Base-by-base conservation (phyloP, 352 stramenopile genomes). In the Pythium myriotylum region DNA sequence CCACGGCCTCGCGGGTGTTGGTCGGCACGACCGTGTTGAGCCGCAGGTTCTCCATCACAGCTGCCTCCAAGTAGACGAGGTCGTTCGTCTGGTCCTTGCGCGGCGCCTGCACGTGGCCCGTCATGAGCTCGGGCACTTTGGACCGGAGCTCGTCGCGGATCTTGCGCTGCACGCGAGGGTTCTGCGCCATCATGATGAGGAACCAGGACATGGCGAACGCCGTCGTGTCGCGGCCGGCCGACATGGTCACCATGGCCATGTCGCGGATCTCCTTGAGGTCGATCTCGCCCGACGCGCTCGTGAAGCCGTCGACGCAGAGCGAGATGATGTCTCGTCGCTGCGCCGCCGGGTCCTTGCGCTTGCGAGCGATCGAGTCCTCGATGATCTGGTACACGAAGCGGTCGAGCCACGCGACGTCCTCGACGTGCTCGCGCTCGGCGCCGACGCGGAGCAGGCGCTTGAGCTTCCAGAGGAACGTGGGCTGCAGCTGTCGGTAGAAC, bases 161-260 rank as follows among this genome's bases (percentile, higher is more conserved):
- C 20, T 74, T 77, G 20, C 49, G 10, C 48, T 77, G 51, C 24
- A 87, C 80, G 17, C 67, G 17, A 0, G 81, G 84, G 43, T 86
- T 70, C 13, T 75, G 77, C 16, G 76, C 77, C 35, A 96, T 53
- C 73, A 92, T 88, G 29, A 90, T 62, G 12, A 95, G 62, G 19
- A 91, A 78, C 81, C 81, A 95, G 19, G 71, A 73, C 52, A 96
- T 76, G 0, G 72, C 74, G 23, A 74, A 76, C 4, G 85, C 76
- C 1, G 86, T 95, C 0, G 88, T 95, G 57, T 93, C 86, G 7
- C 81, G 65, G 10, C 88, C 86, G 50, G 85, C 84, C 20, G 78
- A 69, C 29, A 94, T 68, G 51, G 94, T 89, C 23, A 71, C 89
- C 23, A 96, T 71, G 12, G 86, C 70, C 47, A 97, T 89, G 68